phyloP scores from a whole-genome alignment of 805 yeast species.

The Saccharomyces mikatae region DNA sequence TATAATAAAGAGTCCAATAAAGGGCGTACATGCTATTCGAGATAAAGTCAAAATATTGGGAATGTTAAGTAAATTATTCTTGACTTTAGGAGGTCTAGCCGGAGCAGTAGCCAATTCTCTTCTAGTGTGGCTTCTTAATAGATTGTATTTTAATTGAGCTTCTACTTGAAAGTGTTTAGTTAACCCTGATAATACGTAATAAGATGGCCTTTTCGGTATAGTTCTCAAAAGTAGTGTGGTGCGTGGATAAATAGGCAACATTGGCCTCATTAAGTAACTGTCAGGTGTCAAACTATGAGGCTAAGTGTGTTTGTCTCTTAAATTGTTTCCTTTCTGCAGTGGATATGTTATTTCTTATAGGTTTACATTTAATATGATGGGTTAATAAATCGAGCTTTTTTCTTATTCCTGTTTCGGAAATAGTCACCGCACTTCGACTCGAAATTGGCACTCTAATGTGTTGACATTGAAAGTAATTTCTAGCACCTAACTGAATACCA shows the following conservation, averaged over 20 bases:
- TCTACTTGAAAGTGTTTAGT: not conserved
- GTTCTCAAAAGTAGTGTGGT: not conserved
- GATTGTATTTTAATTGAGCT: not conserved
- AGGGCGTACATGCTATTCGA: slow-evolving; percentile 74
- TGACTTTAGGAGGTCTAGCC: not conserved
- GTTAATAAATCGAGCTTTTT: not conserved
- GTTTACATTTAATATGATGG: not conserved
- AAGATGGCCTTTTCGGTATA: not conserved
- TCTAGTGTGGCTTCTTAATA: not conserved
- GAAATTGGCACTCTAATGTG: not conserved
- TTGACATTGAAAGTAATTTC: not conserved
- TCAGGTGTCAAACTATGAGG: not conserved
- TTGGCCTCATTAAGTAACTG: not conserved
- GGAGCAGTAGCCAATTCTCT: not conserved
- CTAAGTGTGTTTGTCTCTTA: not conserved
- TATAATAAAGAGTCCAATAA: slow-evolving; percentile 71
- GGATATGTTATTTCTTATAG: not conserved
- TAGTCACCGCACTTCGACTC: not conserved
- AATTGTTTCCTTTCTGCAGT: not conserved
- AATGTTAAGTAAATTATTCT: slow-evolving; percentile 21
- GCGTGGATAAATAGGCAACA: not conserved
- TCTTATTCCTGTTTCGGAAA: not conserved
- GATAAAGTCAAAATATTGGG: slow-evolving; percentile 83
- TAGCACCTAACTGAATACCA: not conserved
- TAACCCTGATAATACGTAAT: not conserved